Evolutionary conservation across 768 basidiomycete genomes (phyloP).

Genomic region (Mrakia frigida): DNA sequence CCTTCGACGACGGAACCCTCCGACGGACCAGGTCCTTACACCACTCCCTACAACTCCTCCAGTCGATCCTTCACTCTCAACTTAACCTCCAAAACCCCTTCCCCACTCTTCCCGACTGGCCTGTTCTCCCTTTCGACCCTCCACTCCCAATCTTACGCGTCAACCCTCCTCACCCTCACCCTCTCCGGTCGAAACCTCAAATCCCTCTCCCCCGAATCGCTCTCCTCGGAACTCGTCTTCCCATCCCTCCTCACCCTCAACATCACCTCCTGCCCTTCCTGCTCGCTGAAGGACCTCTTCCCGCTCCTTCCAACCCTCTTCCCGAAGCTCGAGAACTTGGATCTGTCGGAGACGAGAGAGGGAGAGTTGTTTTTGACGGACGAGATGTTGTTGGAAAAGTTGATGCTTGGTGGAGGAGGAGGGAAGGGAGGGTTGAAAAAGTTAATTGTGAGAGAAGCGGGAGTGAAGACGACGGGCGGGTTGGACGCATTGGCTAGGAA

Average conservation of each 20-base stretch:
- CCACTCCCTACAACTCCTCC: slow-evolving; percentile 9
- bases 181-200: slow-evolving; percentile 16
- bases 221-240: not conserved
- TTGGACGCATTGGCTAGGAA: slow-evolving; percentile 13
- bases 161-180: not conserved
- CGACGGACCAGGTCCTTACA: not conserved
- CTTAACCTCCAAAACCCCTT: not conserved
- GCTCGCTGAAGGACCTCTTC: not conserved
- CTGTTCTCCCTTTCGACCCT: not conserved
- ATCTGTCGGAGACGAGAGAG: slow-evolving; percentile 16
- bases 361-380: slow-evolving; percentile 4
- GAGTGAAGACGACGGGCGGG: slow-evolving; percentile 4
- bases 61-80: not conserved
- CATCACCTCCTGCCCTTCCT: slow-evolving; percentile 10
- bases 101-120: slow-evolving; percentile 13
- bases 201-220: not conserved
- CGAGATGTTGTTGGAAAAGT: not conserved
- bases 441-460: slow-evolving; percentile 19
- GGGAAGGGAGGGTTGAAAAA: slow-evolving; percentile 13
- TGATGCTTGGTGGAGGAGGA: not conserved
- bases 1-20: not conserved
- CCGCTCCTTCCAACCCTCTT: not conserved
- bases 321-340: slow-evolving; percentile 14
- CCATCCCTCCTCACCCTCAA: not conserved
- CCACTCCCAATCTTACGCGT: not conserved